Base-by-base conservation (phyloP, 345 rosid species). In the Euphorbia peplus region DNA sequence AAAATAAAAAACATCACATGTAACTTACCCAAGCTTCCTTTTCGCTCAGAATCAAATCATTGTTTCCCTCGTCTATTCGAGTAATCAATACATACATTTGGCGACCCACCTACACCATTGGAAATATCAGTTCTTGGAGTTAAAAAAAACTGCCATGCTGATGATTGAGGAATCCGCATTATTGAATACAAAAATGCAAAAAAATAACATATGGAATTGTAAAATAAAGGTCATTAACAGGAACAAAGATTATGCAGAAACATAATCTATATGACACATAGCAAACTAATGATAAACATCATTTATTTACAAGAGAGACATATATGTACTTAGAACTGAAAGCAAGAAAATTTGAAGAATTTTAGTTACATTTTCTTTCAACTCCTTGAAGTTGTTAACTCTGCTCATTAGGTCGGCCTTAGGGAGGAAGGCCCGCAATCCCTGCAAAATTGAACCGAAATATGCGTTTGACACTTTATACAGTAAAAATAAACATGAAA, bases 361-460 rank as follows among this genome's bases (percentile, higher is more conserved):
- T 69, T 63, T 24, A 54, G 70, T 80, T 83, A 89, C 98, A 79
- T 86, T 84, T 87, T 88, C 93, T 85, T 91, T 93, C 81, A 93
- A 74, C 74, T 91, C 95, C 35, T 92, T 84, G 83, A 88, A 91
- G 71, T 81, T 91, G 50, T 85, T 89, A 52, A 84, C 90, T 78
- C 75, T 91, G 66, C 80, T 88, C 84, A 88, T 73, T 60, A 91
- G 76, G 70, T 93, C 95, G 42, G 81, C 86, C 81, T 85, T 91
- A 0, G 98, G 97, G 71, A 93, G 86, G 83, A 93, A 91, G 14
- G 89, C 97, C 64, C 97, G 76, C 72, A 93, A 70, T 37, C 98
- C 97, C 98, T 93, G 82, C 60, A 83, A 72, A 63, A 75, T 32
- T 24, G 65, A 59, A 68, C 26, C 15, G 35, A 73, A 61, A 4